Conservation (phyloP, 2,329 filamentous ascomycete genomes). For the Chaetomium olivaceum region DNA sequence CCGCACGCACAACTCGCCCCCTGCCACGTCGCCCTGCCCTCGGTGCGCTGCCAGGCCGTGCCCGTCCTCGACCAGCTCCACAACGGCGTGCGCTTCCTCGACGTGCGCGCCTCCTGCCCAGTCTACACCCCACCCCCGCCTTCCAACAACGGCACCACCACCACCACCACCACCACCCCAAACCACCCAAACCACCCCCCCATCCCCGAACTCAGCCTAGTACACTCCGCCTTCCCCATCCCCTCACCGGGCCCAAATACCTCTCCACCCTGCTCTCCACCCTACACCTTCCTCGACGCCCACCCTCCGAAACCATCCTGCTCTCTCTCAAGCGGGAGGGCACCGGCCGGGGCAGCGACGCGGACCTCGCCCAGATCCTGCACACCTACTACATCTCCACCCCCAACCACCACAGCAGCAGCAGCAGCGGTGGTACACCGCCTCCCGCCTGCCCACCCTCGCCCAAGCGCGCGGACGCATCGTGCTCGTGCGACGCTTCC, state of each 20-base stretch:
- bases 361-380: conserved; percentile 73
- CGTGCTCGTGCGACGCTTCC: conserved; percentile 80
- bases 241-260: conserved; percentile 77
- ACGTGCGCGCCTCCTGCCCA: conserved; percentile 67
- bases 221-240: conserved; percentile 89
- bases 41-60: conserved; percentile 89
- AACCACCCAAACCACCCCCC: background rate
- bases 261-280: conserved; percentile 71
- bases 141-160: background rate
- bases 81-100: conserved; percentile 92
- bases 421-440: conserved; percentile 68
- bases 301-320: conserved; percentile 80
- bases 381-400: conserved; percentile 63
- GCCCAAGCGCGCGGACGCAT: conserved; percentile 80
- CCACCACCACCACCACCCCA: background rate
- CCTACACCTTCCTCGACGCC: conserved; percentile 70
- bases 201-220: conserved; percentile 64
- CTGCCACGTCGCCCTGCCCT: conserved; percentile 79
- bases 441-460: conserved; percentile 54
- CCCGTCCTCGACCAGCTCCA: conserved; percentile 74
- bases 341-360: conserved; percentile 74
- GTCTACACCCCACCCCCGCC: background rate
- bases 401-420: conserved; percentile 33
- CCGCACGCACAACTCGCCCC: conserved; percentile 93
- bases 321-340: conserved; percentile 92